phyloP scores from a whole-genome alignment of 2,329 filamentous ascomycete species.

The Aspergillus sp. region DNA sequence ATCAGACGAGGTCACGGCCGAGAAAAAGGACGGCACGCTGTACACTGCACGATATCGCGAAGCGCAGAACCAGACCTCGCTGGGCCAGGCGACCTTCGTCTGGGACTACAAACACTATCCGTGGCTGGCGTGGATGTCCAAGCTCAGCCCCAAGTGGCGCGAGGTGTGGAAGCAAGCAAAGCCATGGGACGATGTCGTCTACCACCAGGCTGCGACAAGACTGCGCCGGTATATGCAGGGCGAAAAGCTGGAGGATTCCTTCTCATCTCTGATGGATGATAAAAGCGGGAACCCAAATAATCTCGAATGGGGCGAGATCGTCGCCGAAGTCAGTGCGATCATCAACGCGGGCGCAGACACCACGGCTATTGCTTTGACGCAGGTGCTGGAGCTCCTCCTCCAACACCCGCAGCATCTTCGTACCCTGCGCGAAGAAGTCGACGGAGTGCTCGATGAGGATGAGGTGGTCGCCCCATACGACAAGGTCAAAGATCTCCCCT shows the following conservation, averaged over 20 bases:
- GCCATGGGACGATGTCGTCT: constrained; percentile 48
- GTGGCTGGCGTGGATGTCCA: constrained; percentile 43
- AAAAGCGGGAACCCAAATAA: constrained; percentile 40
- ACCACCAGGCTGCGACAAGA: constrained; percentile 39
- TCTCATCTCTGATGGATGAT: constrained; percentile 51
- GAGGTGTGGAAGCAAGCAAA: constrained; percentile 33
- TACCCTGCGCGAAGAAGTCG: constrained; percentile 44
- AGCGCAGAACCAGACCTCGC: constrained; percentile 47
- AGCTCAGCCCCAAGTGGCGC: constrained; percentile 39
- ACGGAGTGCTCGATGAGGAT: constrained; percentile 37
- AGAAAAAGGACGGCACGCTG: constrained; percentile 43
- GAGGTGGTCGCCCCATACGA: constrained; percentile 47
- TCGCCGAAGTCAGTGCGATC: constrained; percentile 45
- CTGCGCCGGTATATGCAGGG: constrained; percentile 33
- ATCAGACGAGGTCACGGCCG: constrained; percentile 41
- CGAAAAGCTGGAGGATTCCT: constrained; percentile 58
- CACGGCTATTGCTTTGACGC: constrained; percentile 51
- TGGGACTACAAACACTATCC: constrained; percentile 52
- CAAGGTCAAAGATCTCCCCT: constrained; percentile 48
- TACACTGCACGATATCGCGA: constrained; percentile 48
- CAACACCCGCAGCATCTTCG: constrained; percentile 40
- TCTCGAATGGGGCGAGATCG: constrained; percentile 56
- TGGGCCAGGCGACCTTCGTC: constrained; percentile 46
- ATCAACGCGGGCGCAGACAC: constrained; percentile 50
- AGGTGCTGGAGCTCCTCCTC: constrained; percentile 50